Evolutionary conservation across 306 rosid species (phyloP).

Genomic region (Begonia peltatifolia): DNA sequence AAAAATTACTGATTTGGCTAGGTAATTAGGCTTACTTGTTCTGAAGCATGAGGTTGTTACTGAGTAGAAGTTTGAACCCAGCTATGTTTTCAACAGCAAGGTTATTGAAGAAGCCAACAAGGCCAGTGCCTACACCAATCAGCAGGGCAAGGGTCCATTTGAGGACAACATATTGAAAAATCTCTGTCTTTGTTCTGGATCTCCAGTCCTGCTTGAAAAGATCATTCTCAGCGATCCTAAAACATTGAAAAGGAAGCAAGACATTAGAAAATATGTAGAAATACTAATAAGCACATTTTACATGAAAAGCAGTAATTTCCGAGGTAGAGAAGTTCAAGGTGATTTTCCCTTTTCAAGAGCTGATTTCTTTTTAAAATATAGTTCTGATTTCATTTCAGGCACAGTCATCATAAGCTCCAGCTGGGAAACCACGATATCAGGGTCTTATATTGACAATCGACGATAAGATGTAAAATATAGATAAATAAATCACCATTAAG

Average conservation of each 20-base stretch:
- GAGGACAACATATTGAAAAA: conserved; percentile 37
- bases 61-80: conserved; percentile 52
- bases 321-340: no score
- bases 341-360: neutral
- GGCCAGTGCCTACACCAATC: conserved; percentile 56
- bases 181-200: conserved; percentile 33
- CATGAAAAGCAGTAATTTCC: no score
- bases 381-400: neutral
- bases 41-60: conserved; percentile 41
- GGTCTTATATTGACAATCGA: no score
- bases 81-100: conserved; percentile 75
- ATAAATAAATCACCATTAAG: no score
- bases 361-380: no score
- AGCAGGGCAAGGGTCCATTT: conserved; percentile 69
- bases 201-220: conserved; percentile 75
- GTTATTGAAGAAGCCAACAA: conserved; percentile 58
- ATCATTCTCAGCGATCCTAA: conserved; percentile 71
- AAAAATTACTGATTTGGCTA: no score
- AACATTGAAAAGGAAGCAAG: conserved; percentile 12
- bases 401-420: neutral
- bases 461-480: no score
- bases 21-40: conserved; percentile 22
- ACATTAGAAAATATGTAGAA: neutral
- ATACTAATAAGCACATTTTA: no score
- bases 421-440: neutral